These are phyloP conservation scores for Fusarium robinianum DNA, from an alignment of 2,329 filamentous ascomycete species.

Conservation along the genomic window DNA sequence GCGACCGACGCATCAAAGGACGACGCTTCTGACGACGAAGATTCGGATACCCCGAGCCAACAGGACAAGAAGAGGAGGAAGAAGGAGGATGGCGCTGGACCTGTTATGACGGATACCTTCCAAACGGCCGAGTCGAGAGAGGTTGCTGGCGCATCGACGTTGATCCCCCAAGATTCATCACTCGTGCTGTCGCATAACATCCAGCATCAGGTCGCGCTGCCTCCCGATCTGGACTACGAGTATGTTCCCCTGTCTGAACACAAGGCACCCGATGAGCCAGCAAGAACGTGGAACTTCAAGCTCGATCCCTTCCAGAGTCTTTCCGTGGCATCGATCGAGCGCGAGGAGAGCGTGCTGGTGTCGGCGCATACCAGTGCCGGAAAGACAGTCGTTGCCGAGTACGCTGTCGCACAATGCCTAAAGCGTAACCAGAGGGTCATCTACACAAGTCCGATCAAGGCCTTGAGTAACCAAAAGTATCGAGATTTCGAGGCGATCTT, in stretches of 20 bases:
- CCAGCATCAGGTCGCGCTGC: slow-evolving; percentile 94
- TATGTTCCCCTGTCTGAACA: slow-evolving; percentile 95
- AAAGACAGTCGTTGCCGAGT: slow-evolving; percentile 98
- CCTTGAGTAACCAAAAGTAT: slow-evolving; percentile 97
- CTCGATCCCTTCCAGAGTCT: slow-evolving; percentile 97
- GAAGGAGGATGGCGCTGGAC: slow-evolving; percentile 66
- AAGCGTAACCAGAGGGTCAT: slow-evolving; percentile 98
- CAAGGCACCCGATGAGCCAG: slow-evolving; percentile 84
- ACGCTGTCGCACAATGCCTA: slow-evolving; percentile 95
- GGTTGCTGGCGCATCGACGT: slow-evolving; percentile 77
- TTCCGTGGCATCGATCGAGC: slow-evolving; percentile 91
- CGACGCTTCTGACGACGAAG: slow-evolving; percentile 41
- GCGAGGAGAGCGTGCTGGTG: slow-evolving; percentile 94
- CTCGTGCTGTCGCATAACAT: slow-evolving; percentile 95
- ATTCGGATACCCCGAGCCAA: slow-evolving; percentile 54
- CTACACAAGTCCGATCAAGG: slow-evolving; percentile 99
- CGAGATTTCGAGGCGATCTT: slow-evolving; percentile 95
- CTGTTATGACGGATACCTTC: slow-evolving; percentile 90
- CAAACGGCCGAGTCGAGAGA: slow-evolving; percentile 94
- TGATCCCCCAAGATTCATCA: slow-evolving; percentile 66
- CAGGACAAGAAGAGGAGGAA: slow-evolving; percentile 66
- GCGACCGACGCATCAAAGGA: slow-evolving; percentile 48
- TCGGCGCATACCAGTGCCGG: slow-evolving; percentile 97
- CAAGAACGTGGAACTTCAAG: slow-evolving; percentile 83
- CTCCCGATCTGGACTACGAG: slow-evolving; percentile 90